These are phyloP conservation scores for Paspalum vaginatum DNA, from an alignment of 176 grass and related monocot genomes.

Conservation along the genomic window DNA sequence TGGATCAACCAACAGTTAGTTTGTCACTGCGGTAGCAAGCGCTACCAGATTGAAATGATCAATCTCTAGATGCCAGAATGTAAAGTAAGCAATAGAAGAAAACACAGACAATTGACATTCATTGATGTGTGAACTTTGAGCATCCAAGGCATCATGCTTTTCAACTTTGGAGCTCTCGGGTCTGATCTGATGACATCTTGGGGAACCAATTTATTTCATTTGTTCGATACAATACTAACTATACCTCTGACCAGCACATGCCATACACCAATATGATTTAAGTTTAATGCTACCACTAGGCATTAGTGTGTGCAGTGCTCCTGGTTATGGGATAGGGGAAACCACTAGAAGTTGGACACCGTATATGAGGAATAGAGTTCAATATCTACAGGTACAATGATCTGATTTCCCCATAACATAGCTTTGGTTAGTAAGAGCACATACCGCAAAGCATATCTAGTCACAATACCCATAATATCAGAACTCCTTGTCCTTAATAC, in stretches of 20 bases:
- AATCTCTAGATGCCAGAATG: neutral
- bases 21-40: conserved; percentile 1
- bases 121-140: neutral
- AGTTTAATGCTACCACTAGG: neutral
- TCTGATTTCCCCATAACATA: conserved; percentile 18
- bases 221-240: neutral
- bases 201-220: neutral
- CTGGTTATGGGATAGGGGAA: neutral
- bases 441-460: neutral
- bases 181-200: neutral
- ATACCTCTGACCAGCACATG: neutral
- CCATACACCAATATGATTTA: neutral
- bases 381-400: neutral
- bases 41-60: neutral
- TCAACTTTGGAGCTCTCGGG: neutral
- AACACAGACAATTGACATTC: neutral
- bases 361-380: neutral
- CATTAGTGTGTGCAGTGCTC: neutral
- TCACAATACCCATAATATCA: neutral
- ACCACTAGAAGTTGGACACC: neutral
- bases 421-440: neutral
- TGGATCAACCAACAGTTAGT: neutral
- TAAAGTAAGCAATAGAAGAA: neutral
- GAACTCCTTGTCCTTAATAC: neutral
- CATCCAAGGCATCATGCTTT: conserved; percentile 7